A percentile compares a stretch with the other conserved stretches of the same genome.
Conservation (phyloP, 129 eudicot species). For the Saposhnikovia divaricata region DNA sequence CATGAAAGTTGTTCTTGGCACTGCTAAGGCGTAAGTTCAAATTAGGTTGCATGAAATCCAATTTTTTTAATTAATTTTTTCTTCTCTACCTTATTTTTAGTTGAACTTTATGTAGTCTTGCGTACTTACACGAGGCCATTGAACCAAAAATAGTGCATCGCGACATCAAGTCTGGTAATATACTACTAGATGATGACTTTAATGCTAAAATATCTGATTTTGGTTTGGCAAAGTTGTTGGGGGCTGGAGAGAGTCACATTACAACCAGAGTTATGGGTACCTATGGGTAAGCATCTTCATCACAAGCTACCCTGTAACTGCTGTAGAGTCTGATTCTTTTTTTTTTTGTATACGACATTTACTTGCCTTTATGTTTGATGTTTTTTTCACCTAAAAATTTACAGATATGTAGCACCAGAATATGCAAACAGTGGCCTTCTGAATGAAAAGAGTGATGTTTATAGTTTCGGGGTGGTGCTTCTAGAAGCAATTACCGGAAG, state of each 20-base stretch:
- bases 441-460: constrained; percentile 27
- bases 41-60: background rate
- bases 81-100: background rate
- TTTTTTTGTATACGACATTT: background rate
- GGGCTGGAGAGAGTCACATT: constrained; percentile 23
- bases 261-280: constrained; percentile 15
- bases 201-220: constrained; percentile 33
- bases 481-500: constrained; percentile 12
- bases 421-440: constrained; percentile 27
- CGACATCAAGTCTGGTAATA: constrained; percentile 30
- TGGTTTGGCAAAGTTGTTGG: constrained; percentile 28
- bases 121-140: constrained; percentile 29
- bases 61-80: background rate
- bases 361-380: background rate
- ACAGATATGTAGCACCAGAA: constrained; percentile 30
- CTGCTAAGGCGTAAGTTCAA: constrained; percentile 27
- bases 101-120: constrained; percentile 14
- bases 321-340: background rate
- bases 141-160: constrained; percentile 33
- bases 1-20: constrained; percentile 20
- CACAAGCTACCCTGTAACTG: background rate
- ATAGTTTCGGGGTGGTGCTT: constrained; percentile 11
- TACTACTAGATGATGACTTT: constrained; percentile 22
- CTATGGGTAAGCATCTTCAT: constrained; percentile 1
- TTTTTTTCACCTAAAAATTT: background rate